Evolutionary conservation across 2,329 filamentous ascomycete species (phyloP).

Genomic region (Penicillium freii): DNA sequence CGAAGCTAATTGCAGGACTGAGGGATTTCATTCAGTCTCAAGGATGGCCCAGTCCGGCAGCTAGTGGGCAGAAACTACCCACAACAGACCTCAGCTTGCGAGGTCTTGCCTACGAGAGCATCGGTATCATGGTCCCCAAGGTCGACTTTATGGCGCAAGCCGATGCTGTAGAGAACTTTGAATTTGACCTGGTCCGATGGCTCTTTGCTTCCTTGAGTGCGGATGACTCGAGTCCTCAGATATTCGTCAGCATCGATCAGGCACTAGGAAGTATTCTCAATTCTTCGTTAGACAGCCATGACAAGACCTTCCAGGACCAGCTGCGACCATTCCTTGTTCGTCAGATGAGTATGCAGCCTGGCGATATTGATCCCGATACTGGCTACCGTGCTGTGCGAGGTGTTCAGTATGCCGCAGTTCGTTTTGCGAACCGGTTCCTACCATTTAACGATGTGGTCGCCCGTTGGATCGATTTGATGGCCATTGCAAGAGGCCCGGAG

Average conservation of each 20-base stretch:
- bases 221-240: slow-evolving; percentile 69
- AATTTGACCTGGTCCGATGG: slow-evolving; percentile 62
- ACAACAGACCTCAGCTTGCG: slow-evolving; percentile 66
- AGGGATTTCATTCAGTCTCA: slow-evolving; percentile 72
- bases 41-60: slow-evolving; percentile 71
- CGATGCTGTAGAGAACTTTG: slow-evolving; percentile 45
- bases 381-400: slow-evolving; percentile 60
- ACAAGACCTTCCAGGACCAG: slow-evolving; percentile 42
- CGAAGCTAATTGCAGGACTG: slow-evolving; percentile 66
- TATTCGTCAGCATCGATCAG: slow-evolving; percentile 85
- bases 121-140: slow-evolving; percentile 69
- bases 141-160: slow-evolving; percentile 38
- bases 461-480: slow-evolving; percentile 85
- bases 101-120: slow-evolving; percentile 82
- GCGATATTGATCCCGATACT: slow-evolving; percentile 39
- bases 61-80: slow-evolving; percentile 53
- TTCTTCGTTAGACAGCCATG: slow-evolving; percentile 51
- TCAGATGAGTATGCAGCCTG: slow-evolving; percentile 59
- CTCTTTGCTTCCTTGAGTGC: slow-evolving; percentile 79
- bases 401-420: slow-evolving; percentile 76
- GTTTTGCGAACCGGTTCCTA: slow-evolving; percentile 87
- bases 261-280: slow-evolving; percentile 76
- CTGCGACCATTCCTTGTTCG: slow-evolving; percentile 61
- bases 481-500: slow-evolving; percentile 60
- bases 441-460: slow-evolving; percentile 74